phyloP scores from a whole-genome alignment of 805 yeast species.

The Candida sonorensis region DNA sequence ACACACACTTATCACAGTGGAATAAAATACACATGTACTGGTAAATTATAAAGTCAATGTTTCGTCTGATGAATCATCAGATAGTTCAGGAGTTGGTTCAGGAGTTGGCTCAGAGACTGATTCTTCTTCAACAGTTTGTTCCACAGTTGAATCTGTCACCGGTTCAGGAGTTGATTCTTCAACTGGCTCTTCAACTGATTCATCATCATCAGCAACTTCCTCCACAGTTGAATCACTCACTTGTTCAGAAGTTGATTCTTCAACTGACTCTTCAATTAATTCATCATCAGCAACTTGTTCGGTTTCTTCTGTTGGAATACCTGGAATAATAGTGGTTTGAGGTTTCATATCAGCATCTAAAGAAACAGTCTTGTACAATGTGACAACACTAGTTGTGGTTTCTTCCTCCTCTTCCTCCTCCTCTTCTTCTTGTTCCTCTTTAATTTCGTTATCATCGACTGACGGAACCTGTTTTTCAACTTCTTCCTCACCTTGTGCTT shows the following conservation, averaged over 20 bases:
- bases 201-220: conserved; percentile 1
- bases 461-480: conserved; percentile 1
- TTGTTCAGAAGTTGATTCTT: background rate
- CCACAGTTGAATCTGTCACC: conserved; percentile 3
- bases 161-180: conserved; percentile 4
- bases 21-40: no score
- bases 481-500: conserved; percentile 4
- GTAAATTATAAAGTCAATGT: no score
- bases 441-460: conserved; percentile 2
- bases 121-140: conserved; percentile 3
- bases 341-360: conserved; percentile 11
- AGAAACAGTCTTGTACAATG: conserved; percentile 13
- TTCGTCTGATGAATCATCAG: no score
- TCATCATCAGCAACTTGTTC: background rate
- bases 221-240: conserved; percentile 1
- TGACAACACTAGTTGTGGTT: conserved; percentile 7
- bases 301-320: background rate
- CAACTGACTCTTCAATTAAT: background rate
- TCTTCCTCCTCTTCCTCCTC: conserved; percentile 2
- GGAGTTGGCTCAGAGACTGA: no score
- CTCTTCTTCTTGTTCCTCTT: no score
- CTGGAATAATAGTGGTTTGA: conserved; percentile 8
- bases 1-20: no score
- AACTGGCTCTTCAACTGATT: conserved; percentile 2
- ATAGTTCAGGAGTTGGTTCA: no score